phyloP scores from a whole-genome alignment of 2,329 filamentous ascomycete species.

The Colletotrichum theobromicola region DNA sequence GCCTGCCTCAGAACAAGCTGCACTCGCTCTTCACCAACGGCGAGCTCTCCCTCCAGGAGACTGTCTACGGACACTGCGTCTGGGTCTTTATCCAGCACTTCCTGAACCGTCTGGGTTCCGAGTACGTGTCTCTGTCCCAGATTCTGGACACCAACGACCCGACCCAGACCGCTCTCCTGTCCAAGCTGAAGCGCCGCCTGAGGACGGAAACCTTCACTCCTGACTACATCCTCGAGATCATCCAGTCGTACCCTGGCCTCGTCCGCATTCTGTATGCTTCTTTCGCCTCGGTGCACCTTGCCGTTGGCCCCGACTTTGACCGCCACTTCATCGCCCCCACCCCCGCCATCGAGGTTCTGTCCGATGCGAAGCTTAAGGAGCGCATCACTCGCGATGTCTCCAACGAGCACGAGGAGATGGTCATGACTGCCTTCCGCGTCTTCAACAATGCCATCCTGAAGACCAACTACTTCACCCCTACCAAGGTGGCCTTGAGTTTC shows the following conservation, averaged over 20 bases:
- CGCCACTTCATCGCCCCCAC: conserved; percentile 59
- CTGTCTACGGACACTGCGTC: conserved; percentile 95
- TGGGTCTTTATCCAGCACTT: conserved; percentile 99
- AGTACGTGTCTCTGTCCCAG: conserved; percentile 86
- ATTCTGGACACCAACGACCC: conserved; percentile 78
- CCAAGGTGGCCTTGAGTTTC: conserved; percentile 98
- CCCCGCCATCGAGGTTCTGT: conserved; percentile 71
- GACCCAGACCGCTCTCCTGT: conserved; percentile 21
- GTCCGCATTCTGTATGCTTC: conserved; percentile 88
- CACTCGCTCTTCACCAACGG: conserved; percentile 87
- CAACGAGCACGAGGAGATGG: conserved; percentile 97
- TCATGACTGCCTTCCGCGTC: conserved; percentile 94
- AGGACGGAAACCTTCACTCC: conserved; percentile 97
- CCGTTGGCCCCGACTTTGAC: conserved; percentile 55
- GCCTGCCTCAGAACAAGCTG: conserved; percentile 96
- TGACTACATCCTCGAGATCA: conserved; percentile 98
- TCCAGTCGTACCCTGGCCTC: conserved; percentile 85
- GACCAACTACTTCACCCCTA: conserved; percentile 97
- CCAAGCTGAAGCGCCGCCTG: conserved; percentile 91
- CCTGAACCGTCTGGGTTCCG: conserved; percentile 89
- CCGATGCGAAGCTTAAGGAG: conserved; percentile 74
- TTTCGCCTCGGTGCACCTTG: conserved; percentile 86
- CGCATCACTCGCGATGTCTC: conserved; percentile 79
- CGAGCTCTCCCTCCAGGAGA: conserved; percentile 90
- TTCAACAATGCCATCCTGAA: conserved; percentile 95